These are phyloP conservation scores for Macadamia tetraphylla DNA, from an alignment of 164 flowering plant species.

Conservation along the genomic window DNA sequence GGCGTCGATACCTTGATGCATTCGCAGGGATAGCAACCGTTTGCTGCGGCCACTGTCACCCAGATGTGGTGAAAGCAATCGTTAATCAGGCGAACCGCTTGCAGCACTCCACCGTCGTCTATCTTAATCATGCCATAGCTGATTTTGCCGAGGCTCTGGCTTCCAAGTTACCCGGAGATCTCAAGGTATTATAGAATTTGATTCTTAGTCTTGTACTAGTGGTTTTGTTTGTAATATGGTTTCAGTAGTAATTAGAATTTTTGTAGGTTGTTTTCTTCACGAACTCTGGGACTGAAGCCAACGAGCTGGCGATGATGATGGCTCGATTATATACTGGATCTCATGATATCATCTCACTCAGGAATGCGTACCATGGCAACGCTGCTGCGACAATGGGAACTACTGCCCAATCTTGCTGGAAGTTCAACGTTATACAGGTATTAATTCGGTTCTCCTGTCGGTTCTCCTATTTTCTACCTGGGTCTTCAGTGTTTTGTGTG, in stretches of 20 bases:
- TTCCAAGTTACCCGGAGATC: slow-evolving; percentile 79
- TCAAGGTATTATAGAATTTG: slow-evolving; percentile 44
- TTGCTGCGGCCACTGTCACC: slow-evolving; percentile 91
- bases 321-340: slow-evolving; percentile 77
- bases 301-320: slow-evolving; percentile 90
- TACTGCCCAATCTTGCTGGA: slow-evolving; percentile 77
- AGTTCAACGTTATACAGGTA: slow-evolving; percentile 85
- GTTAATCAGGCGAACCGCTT: slow-evolving; percentile 54
- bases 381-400: slow-evolving; percentile 94
- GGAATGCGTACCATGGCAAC: slow-evolving; percentile 92
- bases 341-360: slow-evolving; percentile 71
- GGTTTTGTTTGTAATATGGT: neutral
- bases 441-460: neutral
- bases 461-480: too few relatives aligned
- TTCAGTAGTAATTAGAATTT: neutral
- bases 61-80: slow-evolving; percentile 72
- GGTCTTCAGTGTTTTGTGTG: too few relatives aligned
- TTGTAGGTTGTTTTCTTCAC: slow-evolving; percentile 85
- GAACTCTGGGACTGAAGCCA: slow-evolving; percentile 97
- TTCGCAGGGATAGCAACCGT: slow-evolving; percentile 96
- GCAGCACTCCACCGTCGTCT: slow-evolving; percentile 85
- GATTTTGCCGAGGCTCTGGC: slow-evolving; percentile 96
- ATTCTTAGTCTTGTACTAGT: neutral
- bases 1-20: slow-evolving; percentile 81
- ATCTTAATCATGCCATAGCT: slow-evolving; percentile 67